Conservation (phyloP, 169 alveolate species). For the Eimeria maxima region DNA sequence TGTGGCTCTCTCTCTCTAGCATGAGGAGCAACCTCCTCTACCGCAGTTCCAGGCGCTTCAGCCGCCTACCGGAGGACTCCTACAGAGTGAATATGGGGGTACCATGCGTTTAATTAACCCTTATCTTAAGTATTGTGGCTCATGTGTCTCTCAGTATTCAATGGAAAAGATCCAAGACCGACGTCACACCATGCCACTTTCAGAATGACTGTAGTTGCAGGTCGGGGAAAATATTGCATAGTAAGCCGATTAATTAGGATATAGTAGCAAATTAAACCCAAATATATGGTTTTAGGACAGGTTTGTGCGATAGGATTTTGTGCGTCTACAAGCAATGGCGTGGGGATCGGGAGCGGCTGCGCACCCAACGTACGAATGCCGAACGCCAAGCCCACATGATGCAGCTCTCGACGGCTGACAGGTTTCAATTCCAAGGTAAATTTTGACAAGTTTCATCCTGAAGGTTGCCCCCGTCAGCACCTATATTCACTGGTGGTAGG, state of each 20-base stretch:
- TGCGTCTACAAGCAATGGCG: background rate
- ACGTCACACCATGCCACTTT: too few relatives aligned
- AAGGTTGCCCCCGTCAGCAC: background rate
- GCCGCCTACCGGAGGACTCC: too few relatives aligned
- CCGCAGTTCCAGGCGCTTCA: too few relatives aligned
- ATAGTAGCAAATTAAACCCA: background rate
- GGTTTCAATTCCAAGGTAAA: background rate
- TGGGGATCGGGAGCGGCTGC: background rate
- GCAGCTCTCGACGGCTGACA: background rate
- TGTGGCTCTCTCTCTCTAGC: too few relatives aligned
- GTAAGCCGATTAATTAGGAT: background rate
- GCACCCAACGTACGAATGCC: background rate
- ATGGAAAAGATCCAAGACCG: too few relatives aligned
- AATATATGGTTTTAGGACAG: background rate
- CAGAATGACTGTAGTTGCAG: too few relatives aligned
- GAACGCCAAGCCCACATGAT: background rate
- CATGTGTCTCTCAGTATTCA: too few relatives aligned
- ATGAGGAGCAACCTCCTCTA: too few relatives aligned
- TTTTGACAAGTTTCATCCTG: background rate
- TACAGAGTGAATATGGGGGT: too few relatives aligned
- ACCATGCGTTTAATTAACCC: too few relatives aligned
- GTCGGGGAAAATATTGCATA: background rate
- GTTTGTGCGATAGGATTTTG: background rate
- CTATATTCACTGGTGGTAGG: background rate
- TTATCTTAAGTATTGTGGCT: too few relatives aligned